A percentile compares a stretch with the other conserved stretches of the same genome.
phyloP scores from a whole-genome alignment of 495 filamentous ascomycete genomes.

The Xylaria sp. region DNA sequence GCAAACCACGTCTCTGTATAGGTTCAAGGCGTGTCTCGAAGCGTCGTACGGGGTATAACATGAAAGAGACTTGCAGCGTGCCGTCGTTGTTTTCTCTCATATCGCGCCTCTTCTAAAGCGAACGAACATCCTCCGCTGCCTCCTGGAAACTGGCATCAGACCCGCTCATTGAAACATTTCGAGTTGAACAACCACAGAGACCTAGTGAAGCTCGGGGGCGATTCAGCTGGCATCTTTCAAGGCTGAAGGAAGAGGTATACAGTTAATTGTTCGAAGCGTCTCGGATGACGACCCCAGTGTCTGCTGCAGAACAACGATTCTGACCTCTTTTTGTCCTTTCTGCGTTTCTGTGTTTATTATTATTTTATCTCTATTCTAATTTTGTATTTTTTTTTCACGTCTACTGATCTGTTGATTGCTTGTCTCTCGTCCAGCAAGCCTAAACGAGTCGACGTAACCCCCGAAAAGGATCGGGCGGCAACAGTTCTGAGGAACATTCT shows the following conservation, averaged over 20 bases:
- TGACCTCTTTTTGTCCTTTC: not conserved
- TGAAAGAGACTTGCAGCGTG: slow-evolving; percentile 42
- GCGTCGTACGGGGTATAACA: slow-evolving; percentile 45
- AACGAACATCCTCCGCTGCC: slow-evolving; percentile 27
- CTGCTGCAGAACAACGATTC: slow-evolving; percentile 12
- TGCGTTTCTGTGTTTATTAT: not conserved
- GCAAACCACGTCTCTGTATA: slow-evolving; percentile 10
- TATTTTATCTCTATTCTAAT: slow-evolving; percentile 8
- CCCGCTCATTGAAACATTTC: slow-evolving; percentile 41
- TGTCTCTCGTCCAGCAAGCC: not conserved
- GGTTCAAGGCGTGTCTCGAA: slow-evolving; percentile 35
- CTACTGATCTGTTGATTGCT: slow-evolving; percentile 31
- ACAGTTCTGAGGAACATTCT: slow-evolving; percentile 25
- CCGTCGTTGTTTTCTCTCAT: slow-evolving; percentile 33
- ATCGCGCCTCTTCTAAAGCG: slow-evolving; percentile 17
- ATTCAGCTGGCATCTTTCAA: slow-evolving; percentile 28
- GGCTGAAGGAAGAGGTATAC: slow-evolving; percentile 29
- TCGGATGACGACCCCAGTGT: slow-evolving; percentile 1
- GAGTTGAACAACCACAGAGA: slow-evolving; percentile 41
- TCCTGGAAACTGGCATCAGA: slow-evolving; percentile 38
- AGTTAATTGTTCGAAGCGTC: slow-evolving; percentile 24
- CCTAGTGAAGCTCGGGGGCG: slow-evolving; percentile 37
- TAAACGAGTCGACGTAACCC: slow-evolving; percentile 36
- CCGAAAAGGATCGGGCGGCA: slow-evolving; percentile 36
- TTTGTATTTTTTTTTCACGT: slow-evolving; percentile 20